phyloP scores from a whole-genome alignment of 2,329 filamentous ascomycete species.

The Fusarium tuaranense region DNA sequence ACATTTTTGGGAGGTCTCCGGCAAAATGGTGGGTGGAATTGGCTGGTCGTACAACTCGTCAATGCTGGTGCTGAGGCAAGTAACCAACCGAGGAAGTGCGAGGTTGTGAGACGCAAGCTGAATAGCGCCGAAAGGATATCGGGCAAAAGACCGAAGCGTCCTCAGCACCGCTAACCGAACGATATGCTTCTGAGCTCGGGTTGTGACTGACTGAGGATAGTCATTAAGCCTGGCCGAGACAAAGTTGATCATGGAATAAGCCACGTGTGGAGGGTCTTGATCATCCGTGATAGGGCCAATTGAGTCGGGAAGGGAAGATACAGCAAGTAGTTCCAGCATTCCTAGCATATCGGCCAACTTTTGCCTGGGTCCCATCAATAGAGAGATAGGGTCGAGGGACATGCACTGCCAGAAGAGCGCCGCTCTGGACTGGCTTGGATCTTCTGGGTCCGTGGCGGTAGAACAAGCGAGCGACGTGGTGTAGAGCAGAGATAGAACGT shows the following conservation, averaged over 20 bases:
- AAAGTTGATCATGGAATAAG: conserved; percentile 67
- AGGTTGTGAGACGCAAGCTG: conserved; percentile 76
- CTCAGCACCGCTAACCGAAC: conserved; percentile 62
- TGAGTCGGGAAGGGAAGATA: conserved; percentile 71
- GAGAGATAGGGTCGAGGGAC: conserved; percentile 73
- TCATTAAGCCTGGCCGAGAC: conserved; percentile 73
- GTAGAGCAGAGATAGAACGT: conserved; percentile 75
- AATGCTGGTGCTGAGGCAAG: conserved; percentile 72
- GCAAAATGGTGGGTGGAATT: conserved; percentile 56
- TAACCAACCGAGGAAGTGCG: conserved; percentile 80
- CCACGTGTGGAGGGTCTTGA: conserved; percentile 57
- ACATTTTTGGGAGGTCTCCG: conserved; percentile 30
- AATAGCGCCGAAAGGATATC: conserved; percentile 70
- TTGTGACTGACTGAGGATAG: conserved; percentile 55
- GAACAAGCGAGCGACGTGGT: conserved; percentile 71
- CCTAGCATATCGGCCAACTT: conserved; percentile 70
- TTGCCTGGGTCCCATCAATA: conserved; percentile 76
- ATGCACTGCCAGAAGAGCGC: conserved; percentile 75
- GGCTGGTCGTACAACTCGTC: conserved; percentile 77
- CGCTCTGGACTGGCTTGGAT: conserved; percentile 47
- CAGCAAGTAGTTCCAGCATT: conserved; percentile 74
- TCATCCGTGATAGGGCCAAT: conserved; percentile 73
- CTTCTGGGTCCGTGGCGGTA: conserved; percentile 49
- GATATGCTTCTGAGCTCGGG: conserved; percentile 54
- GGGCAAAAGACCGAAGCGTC: conserved; percentile 70